A percentile compares a stretch with the other conserved stretches of the same genome.
Evolutionary conservation across 148 eudicot genomes (phyloP).

Genomic region (Rhododendron kiyosumense): DNA sequence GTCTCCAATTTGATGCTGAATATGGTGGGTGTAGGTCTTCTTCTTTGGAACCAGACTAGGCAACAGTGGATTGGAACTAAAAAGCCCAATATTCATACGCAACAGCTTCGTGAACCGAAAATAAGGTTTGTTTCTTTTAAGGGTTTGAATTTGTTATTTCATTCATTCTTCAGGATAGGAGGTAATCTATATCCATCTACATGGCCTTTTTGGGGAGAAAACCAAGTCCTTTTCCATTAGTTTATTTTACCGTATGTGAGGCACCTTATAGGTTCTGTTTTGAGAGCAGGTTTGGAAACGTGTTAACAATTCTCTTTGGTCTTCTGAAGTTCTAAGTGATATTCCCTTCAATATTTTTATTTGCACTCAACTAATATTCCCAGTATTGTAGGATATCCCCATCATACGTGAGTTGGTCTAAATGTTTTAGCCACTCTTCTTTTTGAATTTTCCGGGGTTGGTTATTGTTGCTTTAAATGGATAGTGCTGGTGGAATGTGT

Average conservation of each 20-base stretch:
- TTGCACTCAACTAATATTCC: background rate
- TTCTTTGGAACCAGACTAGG: slow-evolving; percentile 80
- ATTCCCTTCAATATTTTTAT: background rate
- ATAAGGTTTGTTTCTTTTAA: slow-evolving; percentile 41
- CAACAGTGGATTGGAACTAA: slow-evolving; percentile 73
- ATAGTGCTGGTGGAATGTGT: background rate
- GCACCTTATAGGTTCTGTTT: background rate
- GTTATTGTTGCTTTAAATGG: background rate
- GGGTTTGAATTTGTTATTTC: background rate
- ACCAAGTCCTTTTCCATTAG: background rate
- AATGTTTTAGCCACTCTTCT: background rate
- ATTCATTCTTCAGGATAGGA: background rate
- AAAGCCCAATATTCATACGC: slow-evolving; percentile 26
- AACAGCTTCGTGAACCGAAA: slow-evolving; percentile 53
- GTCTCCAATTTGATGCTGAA: slow-evolving; percentile 5
- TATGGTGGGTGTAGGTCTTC: slow-evolving; percentile 47
- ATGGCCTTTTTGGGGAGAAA: background rate
- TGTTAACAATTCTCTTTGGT: background rate
- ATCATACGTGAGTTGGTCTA: background rate
- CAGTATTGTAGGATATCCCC: background rate
- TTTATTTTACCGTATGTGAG: background rate
- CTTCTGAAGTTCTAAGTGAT: background rate
- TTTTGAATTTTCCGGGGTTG: background rate
- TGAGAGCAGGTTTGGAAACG: background rate
- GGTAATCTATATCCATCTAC: background rate